Evolutionary conservation across 306 rosid genomes (phyloP).

Genomic region (Morella rubra): DNA sequence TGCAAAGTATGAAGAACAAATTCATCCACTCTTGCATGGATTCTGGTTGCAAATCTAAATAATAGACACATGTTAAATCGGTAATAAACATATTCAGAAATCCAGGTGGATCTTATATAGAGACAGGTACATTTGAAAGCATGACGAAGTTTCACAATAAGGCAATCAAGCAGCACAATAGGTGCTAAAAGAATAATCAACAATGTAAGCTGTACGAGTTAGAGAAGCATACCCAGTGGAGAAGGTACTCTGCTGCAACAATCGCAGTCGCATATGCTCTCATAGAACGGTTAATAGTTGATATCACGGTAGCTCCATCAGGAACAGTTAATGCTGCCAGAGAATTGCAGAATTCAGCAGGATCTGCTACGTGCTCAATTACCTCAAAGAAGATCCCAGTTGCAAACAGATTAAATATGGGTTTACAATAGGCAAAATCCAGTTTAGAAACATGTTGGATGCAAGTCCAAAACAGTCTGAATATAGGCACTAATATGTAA

Average conservation of each 20-base stretch:
- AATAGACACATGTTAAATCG: not conserved
- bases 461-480: slow-evolving; percentile 15
- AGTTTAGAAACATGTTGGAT: slow-evolving; percentile 10
- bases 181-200: not conserved
- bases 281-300: slow-evolving; percentile 87
- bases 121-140: slow-evolving; percentile 10
- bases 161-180: not conserved
- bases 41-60: not conserved
- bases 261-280: slow-evolving; percentile 85
- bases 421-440: slow-evolving; percentile 10
- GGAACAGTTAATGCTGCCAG: slow-evolving; percentile 65
- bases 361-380: slow-evolving; percentile 92
- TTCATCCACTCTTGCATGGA: not conserved
- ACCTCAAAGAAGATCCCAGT: slow-evolving; percentile 46
- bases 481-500: not conserved
- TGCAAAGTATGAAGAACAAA: not conserved
- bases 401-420: slow-evolving; percentile 11
- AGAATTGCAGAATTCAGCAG: slow-evolving; percentile 90
- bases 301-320: slow-evolving; percentile 79
- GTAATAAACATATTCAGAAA: not conserved
- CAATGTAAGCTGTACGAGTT: not conserved
- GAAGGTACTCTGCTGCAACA: slow-evolving; percentile 85
- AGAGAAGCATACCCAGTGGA: slow-evolving; percentile 65
- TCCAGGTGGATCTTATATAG: not conserved
- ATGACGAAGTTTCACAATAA: not conserved